These are phyloP conservation scores for Lentinus tigrinus DNA, from an alignment of 768 basidiomycete species.

Conservation along the genomic window DNA sequence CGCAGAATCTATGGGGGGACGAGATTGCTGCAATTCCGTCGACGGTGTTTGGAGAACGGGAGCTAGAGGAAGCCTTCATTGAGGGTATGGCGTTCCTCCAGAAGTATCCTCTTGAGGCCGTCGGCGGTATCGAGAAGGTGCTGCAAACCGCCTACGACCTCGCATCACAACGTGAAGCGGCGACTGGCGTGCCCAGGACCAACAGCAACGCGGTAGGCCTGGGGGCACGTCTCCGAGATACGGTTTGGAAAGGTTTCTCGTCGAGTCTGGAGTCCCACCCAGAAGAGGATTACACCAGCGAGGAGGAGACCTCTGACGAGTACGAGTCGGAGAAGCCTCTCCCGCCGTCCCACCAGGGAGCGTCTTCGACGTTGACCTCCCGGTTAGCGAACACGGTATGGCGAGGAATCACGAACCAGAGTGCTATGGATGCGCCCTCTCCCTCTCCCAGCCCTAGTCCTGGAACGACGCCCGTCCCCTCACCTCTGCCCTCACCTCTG, in stretches of 20 bases:
- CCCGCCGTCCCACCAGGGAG: conserved; percentile 19
- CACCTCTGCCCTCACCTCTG: conserved; percentile 22
- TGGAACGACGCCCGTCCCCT: conserved; percentile 2
- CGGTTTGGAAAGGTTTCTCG: conserved; percentile 67
- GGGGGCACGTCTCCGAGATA: conserved; percentile 54
- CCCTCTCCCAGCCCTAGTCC: conserved; percentile 29
- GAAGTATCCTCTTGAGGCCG: conserved; percentile 58
- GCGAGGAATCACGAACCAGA: conserved; percentile 76
- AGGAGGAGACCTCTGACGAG: conserved; percentile 28
- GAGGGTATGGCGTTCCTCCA: conserved; percentile 66
- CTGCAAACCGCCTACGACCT: conserved; percentile 68
- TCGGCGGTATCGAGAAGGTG: conserved; percentile 70
- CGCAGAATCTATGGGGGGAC: conserved; percentile 54
- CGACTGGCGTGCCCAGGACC: conserved; percentile 29
- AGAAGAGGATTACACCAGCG: conserved; percentile 31
- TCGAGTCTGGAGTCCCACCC: conserved; percentile 34
- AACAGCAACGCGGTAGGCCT: conserved; percentile 35
- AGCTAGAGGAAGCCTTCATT: conserved; percentile 62
- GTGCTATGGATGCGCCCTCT: conserved; percentile 61
- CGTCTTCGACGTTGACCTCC: conserved; percentile 40
- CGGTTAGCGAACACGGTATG: conserved; percentile 65
- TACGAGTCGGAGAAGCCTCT: conserved; percentile 7
- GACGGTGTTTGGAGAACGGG: conserved; percentile 47
- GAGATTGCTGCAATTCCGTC: conserved; percentile 39
- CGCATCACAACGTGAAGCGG: conserved; percentile 45